These are phyloP conservation scores for Vigna nakashimae DNA, from an alignment of 306 rosid genomes.

Conservation along the genomic window DNA sequence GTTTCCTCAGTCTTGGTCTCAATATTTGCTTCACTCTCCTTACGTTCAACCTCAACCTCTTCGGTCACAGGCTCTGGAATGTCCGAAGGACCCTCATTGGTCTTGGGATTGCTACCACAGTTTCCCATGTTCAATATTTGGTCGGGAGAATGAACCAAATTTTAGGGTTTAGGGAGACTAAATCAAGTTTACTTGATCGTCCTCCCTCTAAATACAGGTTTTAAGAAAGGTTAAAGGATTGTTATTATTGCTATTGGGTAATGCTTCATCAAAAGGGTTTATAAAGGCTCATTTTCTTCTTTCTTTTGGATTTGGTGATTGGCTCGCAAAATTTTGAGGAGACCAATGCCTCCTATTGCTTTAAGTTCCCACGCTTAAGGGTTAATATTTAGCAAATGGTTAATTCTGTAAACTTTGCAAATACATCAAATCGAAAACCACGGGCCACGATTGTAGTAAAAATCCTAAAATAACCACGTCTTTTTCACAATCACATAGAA, in stretches of 20 bases:
- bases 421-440: constrained; percentile 8
- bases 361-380: neutral
- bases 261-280: constrained; percentile 24
- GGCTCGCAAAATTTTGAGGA: constrained; percentile 49
- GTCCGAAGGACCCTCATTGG: constrained; percentile 42
- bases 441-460: constrained; percentile 23
- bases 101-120: constrained; percentile 56
- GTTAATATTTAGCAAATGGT: constrained; percentile 7
- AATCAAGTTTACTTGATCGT: constrained; percentile 36
- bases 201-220: constrained; percentile 28
- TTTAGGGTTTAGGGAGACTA: constrained; percentile 3
- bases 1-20: constrained; percentile 10
- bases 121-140: constrained; percentile 45
- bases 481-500: constrained; percentile 28
- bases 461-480: constrained; percentile 37
- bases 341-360: constrained; percentile 40
- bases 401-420: neutral
- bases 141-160: constrained; percentile 30
- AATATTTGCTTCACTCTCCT: neutral
- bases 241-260: neutral
- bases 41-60: constrained; percentile 33
- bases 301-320: constrained; percentile 25
- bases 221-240: neutral
- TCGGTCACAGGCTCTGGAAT: neutral
- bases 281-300: constrained; percentile 37